Evolutionary conservation across 768 basidiomycete genomes (phyloP).

Genomic region (Lentinus brumalis): DNA sequence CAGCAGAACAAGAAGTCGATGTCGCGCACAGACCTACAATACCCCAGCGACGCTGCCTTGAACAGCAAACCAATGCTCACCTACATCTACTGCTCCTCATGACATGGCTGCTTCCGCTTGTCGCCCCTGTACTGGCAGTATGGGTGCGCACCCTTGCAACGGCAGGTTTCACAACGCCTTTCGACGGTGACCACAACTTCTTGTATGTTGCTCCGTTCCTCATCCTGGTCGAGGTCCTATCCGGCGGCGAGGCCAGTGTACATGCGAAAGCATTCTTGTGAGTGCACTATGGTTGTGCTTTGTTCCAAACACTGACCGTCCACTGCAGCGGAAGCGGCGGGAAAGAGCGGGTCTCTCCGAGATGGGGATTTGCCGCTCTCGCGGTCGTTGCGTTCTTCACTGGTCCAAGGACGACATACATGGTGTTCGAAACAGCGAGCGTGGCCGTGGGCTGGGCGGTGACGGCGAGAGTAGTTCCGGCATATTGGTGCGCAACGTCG

Average conservation of each 20-base stretch:
- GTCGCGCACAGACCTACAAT: background rate
- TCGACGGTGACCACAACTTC: conserved; percentile 79
- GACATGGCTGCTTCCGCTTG: conserved; percentile 79
- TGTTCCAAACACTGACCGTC: background rate
- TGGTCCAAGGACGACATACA: conserved; percentile 67
- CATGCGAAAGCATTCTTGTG: conserved; percentile 38
- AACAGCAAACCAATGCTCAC: conserved; percentile 29
- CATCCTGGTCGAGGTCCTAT: conserved; percentile 55
- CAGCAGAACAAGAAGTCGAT: background rate
- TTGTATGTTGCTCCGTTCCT: conserved; percentile 66
- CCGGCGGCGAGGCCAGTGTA: conserved; percentile 49
- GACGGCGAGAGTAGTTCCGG: conserved; percentile 43
- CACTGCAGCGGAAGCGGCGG: background rate
- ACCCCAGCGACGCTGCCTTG: too few relatives aligned
- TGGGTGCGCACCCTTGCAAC: conserved; percentile 88
- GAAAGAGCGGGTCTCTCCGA: conserved; percentile 36
- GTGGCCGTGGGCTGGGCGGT: conserved; percentile 49
- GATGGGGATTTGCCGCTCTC: conserved; percentile 56
- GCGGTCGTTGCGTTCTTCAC: conserved; percentile 59
- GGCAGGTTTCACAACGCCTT: conserved; percentile 77
- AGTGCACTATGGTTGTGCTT: conserved; percentile 14
- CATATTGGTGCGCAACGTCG: conserved; percentile 23
- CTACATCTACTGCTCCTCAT: conserved; percentile 69
- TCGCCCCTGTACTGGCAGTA: conserved; percentile 76
- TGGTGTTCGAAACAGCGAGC: conserved; percentile 64